These are phyloP conservation scores for Rubia peregrina DNA, from an alignment of 305 asterid genomes.

Conservation along the genomic window DNA sequence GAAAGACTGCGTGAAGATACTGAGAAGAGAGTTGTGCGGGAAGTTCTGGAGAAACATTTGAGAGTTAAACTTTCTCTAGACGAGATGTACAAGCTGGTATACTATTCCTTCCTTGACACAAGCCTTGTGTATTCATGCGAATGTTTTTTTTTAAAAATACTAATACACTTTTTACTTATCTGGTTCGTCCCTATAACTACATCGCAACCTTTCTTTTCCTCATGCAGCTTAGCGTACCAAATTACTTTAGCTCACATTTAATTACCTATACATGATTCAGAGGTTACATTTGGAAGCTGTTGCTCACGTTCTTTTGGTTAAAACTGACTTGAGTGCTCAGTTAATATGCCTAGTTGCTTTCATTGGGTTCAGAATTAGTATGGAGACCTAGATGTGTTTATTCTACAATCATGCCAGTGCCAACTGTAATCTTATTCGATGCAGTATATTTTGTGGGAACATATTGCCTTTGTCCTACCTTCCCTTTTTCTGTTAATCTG, in stretches of 20 bases:
- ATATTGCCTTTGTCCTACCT: neutral
- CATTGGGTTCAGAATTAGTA: neutral
- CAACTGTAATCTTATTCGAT: too few relatives aligned
- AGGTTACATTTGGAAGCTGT: neutral
- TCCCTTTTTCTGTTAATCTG: neutral
- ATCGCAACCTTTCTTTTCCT: neutral
- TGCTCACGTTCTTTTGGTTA: neutral
- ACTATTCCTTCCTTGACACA: conserved; percentile 19
- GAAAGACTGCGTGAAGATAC: conserved; percentile 84
- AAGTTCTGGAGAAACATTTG: conserved; percentile 60
- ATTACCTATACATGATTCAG: neutral
- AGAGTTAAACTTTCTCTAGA: conserved; percentile 45
- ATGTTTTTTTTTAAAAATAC: neutral
- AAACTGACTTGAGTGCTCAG: neutral
- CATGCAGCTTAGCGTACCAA: neutral
- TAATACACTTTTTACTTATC: neutral
- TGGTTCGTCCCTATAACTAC: neutral
- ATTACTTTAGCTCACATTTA: neutral
- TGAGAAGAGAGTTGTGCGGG: conserved; percentile 65
- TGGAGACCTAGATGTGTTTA: neutral
- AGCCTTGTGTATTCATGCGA: neutral
- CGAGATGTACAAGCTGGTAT: conserved; percentile 67
- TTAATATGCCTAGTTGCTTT: neutral
- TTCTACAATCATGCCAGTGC: neutral
- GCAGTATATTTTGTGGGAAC: neutral